These are phyloP conservation scores for Sporothrix brunneoviolacea DNA, from an alignment of 2,329 filamentous ascomycete genomes.

Conservation along the genomic window DNA sequence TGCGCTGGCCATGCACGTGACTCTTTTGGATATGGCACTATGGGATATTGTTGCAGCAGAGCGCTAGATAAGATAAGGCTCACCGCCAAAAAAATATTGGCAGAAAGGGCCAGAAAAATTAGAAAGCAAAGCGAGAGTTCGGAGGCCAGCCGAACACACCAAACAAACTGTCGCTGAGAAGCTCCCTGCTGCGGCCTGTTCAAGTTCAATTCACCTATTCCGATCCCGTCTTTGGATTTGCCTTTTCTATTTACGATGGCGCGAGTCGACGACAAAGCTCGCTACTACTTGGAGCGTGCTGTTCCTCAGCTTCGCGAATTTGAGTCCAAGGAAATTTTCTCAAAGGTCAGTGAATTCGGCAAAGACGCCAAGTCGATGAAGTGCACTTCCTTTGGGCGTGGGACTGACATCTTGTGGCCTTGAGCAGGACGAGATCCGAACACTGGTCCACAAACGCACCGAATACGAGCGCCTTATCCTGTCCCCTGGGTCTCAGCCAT, in stretches of 20 bases:
- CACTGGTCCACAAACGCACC: conserved; percentile 82
- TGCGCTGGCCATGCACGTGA: too few species aligned
- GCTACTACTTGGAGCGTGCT: conserved; percentile 87
- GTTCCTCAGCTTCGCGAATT: conserved; percentile 90
- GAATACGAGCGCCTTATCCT: conserved; percentile 91
- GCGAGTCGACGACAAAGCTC: conserved; percentile 83
- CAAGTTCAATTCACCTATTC: too few species aligned
- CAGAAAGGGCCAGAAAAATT: conserved; percentile 13
- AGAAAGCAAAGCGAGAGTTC: not conserved
- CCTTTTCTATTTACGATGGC: conserved; percentile 55
- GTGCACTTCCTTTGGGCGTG: too few species aligned
- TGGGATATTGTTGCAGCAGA: too few species aligned
- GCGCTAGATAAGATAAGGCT: conserved; percentile 9
- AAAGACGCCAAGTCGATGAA: too few species aligned
- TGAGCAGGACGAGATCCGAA: conserved; percentile 74
- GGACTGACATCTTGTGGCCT: conserved; percentile 1
- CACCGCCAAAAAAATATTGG: conserved; percentile 14
- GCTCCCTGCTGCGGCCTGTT: too few species aligned
- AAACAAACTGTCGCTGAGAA: too few species aligned
- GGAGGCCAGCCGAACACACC: not conserved
- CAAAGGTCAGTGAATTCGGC: conserved; percentile 47
- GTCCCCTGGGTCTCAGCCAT: conserved; percentile 66
- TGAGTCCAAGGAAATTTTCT: conserved; percentile 87
- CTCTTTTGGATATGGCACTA: too few species aligned
- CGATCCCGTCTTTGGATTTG: too few species aligned